A percentile compares a stretch with the other conserved stretches of the same genome.
phyloP scores from a whole-genome alignment of 495 filamentous ascomycete species.

The Penicillium angulare region DNA sequence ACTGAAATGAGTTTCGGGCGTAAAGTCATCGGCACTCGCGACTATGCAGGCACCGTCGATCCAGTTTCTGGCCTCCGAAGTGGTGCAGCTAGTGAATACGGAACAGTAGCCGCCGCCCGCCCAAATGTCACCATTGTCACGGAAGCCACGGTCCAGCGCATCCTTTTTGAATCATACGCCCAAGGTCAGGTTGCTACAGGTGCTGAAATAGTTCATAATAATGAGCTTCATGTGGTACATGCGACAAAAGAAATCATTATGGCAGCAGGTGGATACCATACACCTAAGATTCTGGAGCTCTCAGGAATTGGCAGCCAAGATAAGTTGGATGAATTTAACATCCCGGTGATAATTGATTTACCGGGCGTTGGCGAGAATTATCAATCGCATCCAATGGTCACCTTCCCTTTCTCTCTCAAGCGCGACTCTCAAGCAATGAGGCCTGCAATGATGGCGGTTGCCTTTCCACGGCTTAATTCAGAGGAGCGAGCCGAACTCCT shows the following conservation, averaged over 20 bases:
- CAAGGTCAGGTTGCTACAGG: slow-evolving; percentile 21
- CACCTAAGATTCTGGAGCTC: slow-evolving; percentile 52
- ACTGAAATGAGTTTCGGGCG: slow-evolving; percentile 11
- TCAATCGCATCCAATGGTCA: slow-evolving; percentile 35
- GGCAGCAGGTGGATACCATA: slow-evolving; percentile 50
- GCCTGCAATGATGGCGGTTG: slow-evolving; percentile 8
- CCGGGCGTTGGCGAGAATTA: slow-evolving; percentile 42
- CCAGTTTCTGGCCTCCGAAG: slow-evolving; percentile 32
- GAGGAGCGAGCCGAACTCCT: slow-evolving; percentile 7
- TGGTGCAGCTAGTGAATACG: slow-evolving; percentile 21
- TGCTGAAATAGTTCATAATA: slow-evolving; percentile 28
- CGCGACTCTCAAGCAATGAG: background rate
- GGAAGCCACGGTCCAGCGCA: slow-evolving; percentile 41
- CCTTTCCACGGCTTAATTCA: slow-evolving; percentile 5
- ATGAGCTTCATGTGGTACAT: slow-evolving; percentile 10
- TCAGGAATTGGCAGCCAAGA: slow-evolving; percentile 41
- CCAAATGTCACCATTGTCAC: slow-evolving; percentile 51
- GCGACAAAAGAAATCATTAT: slow-evolving; percentile 50
- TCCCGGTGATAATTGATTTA: slow-evolving; percentile 32
- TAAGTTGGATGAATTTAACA: slow-evolving; percentile 9
- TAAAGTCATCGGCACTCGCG: slow-evolving; percentile 12
- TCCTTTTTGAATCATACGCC: slow-evolving; percentile 26
- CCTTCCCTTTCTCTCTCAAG: slow-evolving; percentile 7
- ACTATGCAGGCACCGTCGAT: slow-evolving; percentile 20
- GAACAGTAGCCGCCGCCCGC: slow-evolving; percentile 41